Conservation (phyloP, 2,329 filamentous ascomycete genomes). For the Fusarium nygamai region DNA sequence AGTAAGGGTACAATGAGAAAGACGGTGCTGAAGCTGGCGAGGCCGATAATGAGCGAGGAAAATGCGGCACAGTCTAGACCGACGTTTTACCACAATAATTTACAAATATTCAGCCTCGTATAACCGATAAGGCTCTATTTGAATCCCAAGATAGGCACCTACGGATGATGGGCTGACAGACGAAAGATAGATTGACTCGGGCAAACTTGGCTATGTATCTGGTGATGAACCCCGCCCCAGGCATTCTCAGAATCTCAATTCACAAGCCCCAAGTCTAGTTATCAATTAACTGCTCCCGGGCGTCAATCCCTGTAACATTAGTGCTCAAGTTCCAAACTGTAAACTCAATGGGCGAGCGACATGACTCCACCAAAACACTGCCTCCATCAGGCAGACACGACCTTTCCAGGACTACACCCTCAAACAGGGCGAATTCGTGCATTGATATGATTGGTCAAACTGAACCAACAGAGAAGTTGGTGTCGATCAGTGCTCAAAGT, state of each 20-base stretch:
- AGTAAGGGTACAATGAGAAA: not conserved
- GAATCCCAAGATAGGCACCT: not conserved
- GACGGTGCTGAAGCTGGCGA: not conserved
- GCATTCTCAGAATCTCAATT: not conserved
- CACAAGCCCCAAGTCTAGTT: not conserved
- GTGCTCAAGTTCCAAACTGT: not conserved
- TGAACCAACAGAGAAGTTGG: not conserved
- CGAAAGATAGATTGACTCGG: not conserved
- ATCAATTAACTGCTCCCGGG: not conserved
- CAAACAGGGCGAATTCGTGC: not conserved
- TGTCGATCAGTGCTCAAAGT: not conserved
- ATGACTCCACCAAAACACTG: not conserved
- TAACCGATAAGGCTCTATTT: not conserved
- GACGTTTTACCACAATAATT: not conserved
- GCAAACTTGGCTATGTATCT: not conserved
- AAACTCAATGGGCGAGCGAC: not conserved
- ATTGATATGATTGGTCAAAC: not conserved
- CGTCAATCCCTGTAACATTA: not conserved
- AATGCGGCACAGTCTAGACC: not conserved
- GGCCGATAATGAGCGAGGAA: not conserved
- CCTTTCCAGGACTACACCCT: constrained; percentile 2
- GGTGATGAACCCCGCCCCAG: constrained; percentile 4
- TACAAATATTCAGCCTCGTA: not conserved
- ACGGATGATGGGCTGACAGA: not conserved
- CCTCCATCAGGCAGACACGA: constrained; percentile 9